These are phyloP conservation scores for Vitis hybrid DNA, from an alignment of 177 flowering plant genomes.

Conservation along the genomic window DNA sequence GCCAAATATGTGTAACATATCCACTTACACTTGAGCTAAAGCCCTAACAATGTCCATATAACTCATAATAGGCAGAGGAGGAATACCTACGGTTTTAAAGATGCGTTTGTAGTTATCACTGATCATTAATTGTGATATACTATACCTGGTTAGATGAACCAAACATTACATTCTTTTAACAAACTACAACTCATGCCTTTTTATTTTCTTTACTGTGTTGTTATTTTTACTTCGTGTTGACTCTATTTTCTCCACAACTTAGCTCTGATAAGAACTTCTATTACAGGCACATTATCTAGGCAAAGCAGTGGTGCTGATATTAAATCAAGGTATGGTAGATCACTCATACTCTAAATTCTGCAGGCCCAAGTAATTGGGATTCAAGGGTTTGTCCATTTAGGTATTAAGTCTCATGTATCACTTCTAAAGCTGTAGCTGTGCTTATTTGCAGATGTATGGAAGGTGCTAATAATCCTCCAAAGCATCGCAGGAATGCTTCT, in stretches of 20 bases:
- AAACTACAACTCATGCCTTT: background rate
- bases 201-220: background rate
- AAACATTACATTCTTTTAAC: too few relatives aligned
- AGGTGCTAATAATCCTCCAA: slow-evolving; percentile 26
- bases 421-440: background rate
- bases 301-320: slow-evolving; percentile 30
- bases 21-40: too few relatives aligned
- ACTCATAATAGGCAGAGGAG: too few relatives aligned
- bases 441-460: slow-evolving; percentile 27
- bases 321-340: slow-evolving; percentile 30
- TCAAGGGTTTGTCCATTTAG: background rate
- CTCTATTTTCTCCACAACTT: background rate
- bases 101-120: too few relatives aligned
- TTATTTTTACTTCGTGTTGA: background rate
- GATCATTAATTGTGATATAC: too few relatives aligned
- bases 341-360: too few relatives aligned
- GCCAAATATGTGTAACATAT: too few relatives aligned
- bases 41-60: too few relatives aligned
- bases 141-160: too few relatives aligned
- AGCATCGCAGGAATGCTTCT: slow-evolving; percentile 38
- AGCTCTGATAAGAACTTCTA: slow-evolving; percentile 1
- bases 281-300: slow-evolving; percentile 29
- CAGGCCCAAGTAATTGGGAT: background rate
- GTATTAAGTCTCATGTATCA: background rate
- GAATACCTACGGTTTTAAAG: too few relatives aligned